Conservation (phyloP, 2,329 filamentous ascomycete genomes). For the Penicillium sp. region DNA sequence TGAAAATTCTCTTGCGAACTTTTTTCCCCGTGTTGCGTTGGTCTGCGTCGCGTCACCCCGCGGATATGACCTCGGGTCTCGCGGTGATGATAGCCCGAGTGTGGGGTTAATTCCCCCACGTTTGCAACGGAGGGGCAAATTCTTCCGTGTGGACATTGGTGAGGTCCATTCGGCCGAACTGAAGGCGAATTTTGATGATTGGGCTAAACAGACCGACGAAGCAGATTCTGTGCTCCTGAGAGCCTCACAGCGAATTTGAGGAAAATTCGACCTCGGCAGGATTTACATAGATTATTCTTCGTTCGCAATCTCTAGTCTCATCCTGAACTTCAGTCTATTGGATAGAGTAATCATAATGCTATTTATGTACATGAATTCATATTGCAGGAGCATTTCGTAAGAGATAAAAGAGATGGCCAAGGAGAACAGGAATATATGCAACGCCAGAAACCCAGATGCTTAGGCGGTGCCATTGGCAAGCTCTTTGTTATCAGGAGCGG, state of each 20-base stretch:
- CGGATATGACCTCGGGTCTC: conserved; percentile 30
- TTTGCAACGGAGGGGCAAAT: not conserved
- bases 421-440: conserved; percentile 1
- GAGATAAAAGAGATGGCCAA: not conserved
- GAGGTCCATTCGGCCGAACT: not conserved
- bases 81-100: conserved; percentile 34
- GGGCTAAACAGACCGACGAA: not conserved
- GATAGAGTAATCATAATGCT: conserved; percentile 8
- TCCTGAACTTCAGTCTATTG: conserved; percentile 13
- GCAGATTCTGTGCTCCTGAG: not conserved
- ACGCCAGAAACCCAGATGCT: not conserved
- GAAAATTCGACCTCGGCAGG: not conserved
- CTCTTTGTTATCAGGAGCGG: conserved; percentile 31
- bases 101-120: conserved; percentile 19
- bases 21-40: not conserved
- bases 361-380: conserved; percentile 22
- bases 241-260: not conserved
- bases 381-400: not conserved
- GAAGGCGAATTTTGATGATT: not conserved
- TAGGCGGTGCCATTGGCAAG: conserved; percentile 22
- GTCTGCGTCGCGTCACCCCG: conserved; percentile 5
- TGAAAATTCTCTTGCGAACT: not conserved
- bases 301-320: not conserved
- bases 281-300: not conserved
- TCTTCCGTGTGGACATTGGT: not conserved